Conservation (phyloP, 257 asterid genomes). For the Apocynum venetum region DNA sequence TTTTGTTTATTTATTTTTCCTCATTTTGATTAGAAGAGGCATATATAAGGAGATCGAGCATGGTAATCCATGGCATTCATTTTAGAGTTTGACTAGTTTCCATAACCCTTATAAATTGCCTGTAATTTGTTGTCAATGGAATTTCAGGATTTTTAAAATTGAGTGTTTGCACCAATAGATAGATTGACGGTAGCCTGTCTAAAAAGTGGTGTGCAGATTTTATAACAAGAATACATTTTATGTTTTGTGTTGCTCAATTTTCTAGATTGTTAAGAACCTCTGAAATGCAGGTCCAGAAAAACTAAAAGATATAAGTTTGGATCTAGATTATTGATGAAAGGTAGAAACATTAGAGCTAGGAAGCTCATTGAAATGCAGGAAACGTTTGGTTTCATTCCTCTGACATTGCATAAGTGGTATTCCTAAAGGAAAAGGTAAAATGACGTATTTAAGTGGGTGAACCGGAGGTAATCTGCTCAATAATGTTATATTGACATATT, state of each 20-base stretch:
- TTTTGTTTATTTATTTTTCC: neutral
- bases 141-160: neutral
- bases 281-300: no score
- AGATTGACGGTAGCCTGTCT: neutral
- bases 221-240: no score
- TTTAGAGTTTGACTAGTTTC: no score
- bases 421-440: neutral
- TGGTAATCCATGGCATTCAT: neutral
- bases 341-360: no score
- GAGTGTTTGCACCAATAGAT: neutral
- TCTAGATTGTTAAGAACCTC: no score
- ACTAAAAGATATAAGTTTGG: no score
- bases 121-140: neutral
- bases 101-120: neutral
- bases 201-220: no score
- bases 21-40: neutral
- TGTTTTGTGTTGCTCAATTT: no score
- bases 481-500: neutral
- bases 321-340: no score
- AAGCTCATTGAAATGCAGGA: no score
- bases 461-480: neutral
- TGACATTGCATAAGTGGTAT: neutral
- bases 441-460: neutral
- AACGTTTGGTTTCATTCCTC: no score
- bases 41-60: neutral